Percentiles rank a stretch among this genome's conserved stretches.
Evolutionary conservation across 148 eudicot genomes (phyloP).

Genomic region (Pharnaceum exiguum): DNA sequence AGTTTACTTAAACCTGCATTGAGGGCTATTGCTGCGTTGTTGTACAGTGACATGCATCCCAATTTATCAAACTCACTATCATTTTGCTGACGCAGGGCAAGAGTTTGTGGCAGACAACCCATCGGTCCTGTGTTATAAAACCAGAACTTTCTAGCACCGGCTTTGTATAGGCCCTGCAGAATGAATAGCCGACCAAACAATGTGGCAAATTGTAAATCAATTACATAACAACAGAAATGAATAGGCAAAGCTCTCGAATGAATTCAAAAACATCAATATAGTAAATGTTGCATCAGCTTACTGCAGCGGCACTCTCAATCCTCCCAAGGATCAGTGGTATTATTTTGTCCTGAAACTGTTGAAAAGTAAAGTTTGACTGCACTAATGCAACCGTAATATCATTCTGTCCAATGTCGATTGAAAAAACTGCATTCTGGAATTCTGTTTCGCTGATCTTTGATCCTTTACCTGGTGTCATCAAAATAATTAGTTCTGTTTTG

Average conservation of each 20-base stretch:
- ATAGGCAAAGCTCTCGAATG: no score
- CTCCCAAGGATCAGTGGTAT: conserved; percentile 24
- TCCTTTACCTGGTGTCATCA: conserved; percentile 17
- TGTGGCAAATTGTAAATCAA: no score
- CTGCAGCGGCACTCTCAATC: conserved; percentile 25
- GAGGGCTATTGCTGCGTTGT: conserved; percentile 33
- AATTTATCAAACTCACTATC: conserved; percentile 28
- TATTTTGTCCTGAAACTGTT: conserved; percentile 10
- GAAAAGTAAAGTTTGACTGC: conserved; percentile 19
- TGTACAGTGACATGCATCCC: conserved; percentile 33
- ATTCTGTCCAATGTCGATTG: conserved; percentile 31
- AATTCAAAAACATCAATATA: no score
- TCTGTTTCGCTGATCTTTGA: conserved; percentile 27
- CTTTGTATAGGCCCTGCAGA: conserved; percentile 19
- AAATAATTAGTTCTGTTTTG: not conserved
- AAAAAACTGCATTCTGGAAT: conserved; percentile 24
- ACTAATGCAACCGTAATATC: conserved; percentile 17
- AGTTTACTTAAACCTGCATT: conserved; percentile 24
- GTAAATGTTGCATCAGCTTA: no score
- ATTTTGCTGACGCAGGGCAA: conserved; percentile 18
- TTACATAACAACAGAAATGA: not conserved
- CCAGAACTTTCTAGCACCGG: conserved; percentile 39
- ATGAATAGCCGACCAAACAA: no score
- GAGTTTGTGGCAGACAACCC: conserved; percentile 37
- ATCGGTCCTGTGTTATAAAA: conserved; percentile 34